Percentiles rank a stretch among this genome's conserved stretches.
Conservation (phyloP, 257 asterid species). For the Nyctanthes arbortristis region DNA sequence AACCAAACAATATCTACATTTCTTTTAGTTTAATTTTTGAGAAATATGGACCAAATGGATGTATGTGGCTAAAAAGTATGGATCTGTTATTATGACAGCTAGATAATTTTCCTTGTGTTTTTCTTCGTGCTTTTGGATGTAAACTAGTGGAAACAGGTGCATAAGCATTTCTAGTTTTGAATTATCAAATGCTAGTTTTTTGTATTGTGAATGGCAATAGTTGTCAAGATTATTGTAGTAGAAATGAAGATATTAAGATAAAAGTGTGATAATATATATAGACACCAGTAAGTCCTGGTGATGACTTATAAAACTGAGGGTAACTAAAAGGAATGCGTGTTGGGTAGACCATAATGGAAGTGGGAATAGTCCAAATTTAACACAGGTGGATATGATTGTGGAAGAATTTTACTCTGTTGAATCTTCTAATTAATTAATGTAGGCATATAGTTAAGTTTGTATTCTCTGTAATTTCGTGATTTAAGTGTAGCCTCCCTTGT, state of each 20-base stretch:
- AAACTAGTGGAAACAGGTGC: neutral
- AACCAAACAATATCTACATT: neutral
- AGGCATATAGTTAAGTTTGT: too few species aligned
- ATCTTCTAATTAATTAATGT: too few species aligned
- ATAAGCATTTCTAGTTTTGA: neutral
- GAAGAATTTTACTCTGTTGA: neutral
- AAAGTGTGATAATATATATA: too few species aligned
- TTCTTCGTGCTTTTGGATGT: conserved; percentile 1
- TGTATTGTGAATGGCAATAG: too few species aligned
- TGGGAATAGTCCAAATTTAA: too few species aligned
- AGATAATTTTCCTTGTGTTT: neutral
- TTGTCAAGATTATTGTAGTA: too few species aligned
- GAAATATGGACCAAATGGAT: neutral
- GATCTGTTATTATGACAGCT: neutral
- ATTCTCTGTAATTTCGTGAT: neutral
- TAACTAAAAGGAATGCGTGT: too few species aligned
- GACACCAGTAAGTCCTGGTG: too few species aligned
- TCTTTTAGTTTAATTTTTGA: neutral
- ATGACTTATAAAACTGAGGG: too few species aligned
- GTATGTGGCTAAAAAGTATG: neutral
- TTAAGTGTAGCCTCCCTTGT: neutral
- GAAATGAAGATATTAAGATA: too few species aligned
- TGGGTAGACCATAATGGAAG: too few species aligned
- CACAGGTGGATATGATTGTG: neutral
- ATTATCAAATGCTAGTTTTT: too few species aligned